Evolutionary conservation across 495 filamentous ascomycete species (phyloP).

Genomic region (Penicillium goetzii): DNA sequence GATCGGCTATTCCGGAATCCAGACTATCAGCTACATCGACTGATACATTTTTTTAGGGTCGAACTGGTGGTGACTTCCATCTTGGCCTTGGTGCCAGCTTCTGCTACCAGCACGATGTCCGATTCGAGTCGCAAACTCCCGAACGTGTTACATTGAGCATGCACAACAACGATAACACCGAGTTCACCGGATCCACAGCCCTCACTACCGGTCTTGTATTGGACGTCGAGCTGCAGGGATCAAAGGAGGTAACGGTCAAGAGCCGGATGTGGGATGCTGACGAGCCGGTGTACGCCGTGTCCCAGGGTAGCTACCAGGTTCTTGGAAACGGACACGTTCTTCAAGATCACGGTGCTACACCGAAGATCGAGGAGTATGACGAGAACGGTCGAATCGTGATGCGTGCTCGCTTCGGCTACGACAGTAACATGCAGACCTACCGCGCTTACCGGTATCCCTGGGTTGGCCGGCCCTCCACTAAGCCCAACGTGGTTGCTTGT

Average conservation of each 20-base stretch:
- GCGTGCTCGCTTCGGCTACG: slow-evolving; percentile 26
- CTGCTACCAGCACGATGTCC: slow-evolving; percentile 37
- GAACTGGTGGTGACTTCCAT: slow-evolving; percentile 41
- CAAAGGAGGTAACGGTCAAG: slow-evolving; percentile 20
- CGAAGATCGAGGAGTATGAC: slow-evolving; percentile 49
- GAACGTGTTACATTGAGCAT: slow-evolving; percentile 26
- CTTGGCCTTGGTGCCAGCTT: slow-evolving; percentile 23
- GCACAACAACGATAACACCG: slow-evolving; percentile 35
- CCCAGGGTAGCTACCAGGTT: slow-evolving; percentile 45
- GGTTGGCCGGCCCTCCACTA: slow-evolving; percentile 23
- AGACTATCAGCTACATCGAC: neutral
- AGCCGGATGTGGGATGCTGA: slow-evolving; percentile 23
- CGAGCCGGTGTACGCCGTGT: slow-evolving; percentile 37
- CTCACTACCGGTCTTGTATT: slow-evolving; percentile 31
- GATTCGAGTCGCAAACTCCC: slow-evolving; percentile 19
- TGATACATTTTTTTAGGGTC: neutral
- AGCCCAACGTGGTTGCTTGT: slow-evolving; percentile 27
- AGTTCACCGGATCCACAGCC: slow-evolving; percentile 16
- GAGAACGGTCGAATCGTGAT: slow-evolving; percentile 22
- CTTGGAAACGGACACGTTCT: slow-evolving; percentile 43
- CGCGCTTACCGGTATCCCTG: slow-evolving; percentile 28
- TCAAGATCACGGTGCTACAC: slow-evolving; percentile 46
- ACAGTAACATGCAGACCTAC: slow-evolving; percentile 28
- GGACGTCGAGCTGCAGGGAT: slow-evolving; percentile 22
- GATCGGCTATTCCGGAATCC: neutral